phyloP scores from a whole-genome alignment of 2,329 filamentous ascomycete genomes.

The Trichoderma cornu-damae region DNA sequence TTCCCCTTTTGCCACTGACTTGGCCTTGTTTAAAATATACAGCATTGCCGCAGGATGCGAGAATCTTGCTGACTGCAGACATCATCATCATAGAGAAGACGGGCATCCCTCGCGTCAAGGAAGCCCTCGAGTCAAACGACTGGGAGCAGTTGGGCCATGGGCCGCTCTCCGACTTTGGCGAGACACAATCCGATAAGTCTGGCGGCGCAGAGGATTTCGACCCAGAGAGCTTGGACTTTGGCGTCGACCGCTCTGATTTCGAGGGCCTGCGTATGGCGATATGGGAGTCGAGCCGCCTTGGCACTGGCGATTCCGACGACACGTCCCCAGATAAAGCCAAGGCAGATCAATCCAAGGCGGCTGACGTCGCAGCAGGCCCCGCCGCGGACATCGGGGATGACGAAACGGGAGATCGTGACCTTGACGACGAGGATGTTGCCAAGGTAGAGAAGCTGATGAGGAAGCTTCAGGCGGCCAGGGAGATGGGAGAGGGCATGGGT shows the following conservation, averaged over 20 bases:
- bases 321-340: conserved; percentile 18
- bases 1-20: not conserved
- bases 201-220: conserved; percentile 37
- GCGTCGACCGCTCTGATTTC: conserved; percentile 50
- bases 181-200: conserved; percentile 25
- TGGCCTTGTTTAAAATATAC: no score
- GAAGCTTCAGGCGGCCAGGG: conserved; percentile 56
- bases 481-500: conserved; percentile 54
- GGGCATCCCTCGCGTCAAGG: conserved; percentile 53
- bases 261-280: conserved; percentile 49
- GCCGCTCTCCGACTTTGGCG: conserved; percentile 30
- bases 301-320: conserved; percentile 27
- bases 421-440: conserved; percentile 49
- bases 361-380: conserved; percentile 6
- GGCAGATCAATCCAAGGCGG: conserved; percentile 2
- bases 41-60: not conserved
- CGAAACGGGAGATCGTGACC: conserved; percentile 25
- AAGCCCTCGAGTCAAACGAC: conserved; percentile 62
- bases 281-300: conserved; percentile 33
- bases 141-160: conserved; percentile 43
- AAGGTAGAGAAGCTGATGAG: conserved; percentile 60
- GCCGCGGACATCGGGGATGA: not conserved
- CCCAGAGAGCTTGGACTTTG: conserved; percentile 46
- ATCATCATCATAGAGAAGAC: conserved; percentile 44
- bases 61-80: not conserved